Conservation (phyloP, 2,329 filamentous ascomycete genomes). For the Trichocomaceae sp. region DNA sequence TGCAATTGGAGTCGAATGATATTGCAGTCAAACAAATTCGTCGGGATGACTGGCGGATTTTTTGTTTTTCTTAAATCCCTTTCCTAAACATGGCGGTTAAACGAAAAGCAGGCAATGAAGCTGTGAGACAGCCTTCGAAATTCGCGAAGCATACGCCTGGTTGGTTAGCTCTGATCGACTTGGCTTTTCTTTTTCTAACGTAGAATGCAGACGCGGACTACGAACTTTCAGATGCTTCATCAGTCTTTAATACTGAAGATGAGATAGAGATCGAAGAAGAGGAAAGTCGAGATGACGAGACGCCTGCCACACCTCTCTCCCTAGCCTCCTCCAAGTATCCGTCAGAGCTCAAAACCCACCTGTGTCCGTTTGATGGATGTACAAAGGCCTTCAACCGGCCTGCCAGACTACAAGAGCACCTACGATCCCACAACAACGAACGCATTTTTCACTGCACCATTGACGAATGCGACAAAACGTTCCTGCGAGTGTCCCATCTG, state of each 20-base stretch:
- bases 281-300: slow-evolving; percentile 31
- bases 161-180: slow-evolving; percentile 12
- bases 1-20: not conserved
- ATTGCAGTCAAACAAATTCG: not conserved
- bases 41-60: not conserved
- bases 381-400: slow-evolving; percentile 82
- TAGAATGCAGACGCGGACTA: not conserved
- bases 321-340: slow-evolving; percentile 47
- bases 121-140: slow-evolving; percentile 24
- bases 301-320: slow-evolving; percentile 47
- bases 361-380: slow-evolving; percentile 68
- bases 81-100: slow-evolving; percentile 30
- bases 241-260: slow-evolving; percentile 2
- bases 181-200: not conserved
- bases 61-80: not conserved
- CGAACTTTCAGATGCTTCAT: slow-evolving; percentile 6
- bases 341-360: slow-evolving; percentile 68
- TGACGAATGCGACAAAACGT: slow-evolving; percentile 70
- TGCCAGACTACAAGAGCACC: slow-evolving; percentile 69
- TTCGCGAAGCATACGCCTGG: slow-evolving; percentile 24
- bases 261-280: slow-evolving; percentile 23
- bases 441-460: slow-evolving; percentile 69
- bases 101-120: slow-evolving; percentile 27
- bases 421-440: slow-evolving; percentile 79
- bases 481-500: slow-evolving; percentile 79